Evolutionary conservation across 169 alveolate genomes (phyloP).

Genomic region (Theileria orientalis): DNA sequence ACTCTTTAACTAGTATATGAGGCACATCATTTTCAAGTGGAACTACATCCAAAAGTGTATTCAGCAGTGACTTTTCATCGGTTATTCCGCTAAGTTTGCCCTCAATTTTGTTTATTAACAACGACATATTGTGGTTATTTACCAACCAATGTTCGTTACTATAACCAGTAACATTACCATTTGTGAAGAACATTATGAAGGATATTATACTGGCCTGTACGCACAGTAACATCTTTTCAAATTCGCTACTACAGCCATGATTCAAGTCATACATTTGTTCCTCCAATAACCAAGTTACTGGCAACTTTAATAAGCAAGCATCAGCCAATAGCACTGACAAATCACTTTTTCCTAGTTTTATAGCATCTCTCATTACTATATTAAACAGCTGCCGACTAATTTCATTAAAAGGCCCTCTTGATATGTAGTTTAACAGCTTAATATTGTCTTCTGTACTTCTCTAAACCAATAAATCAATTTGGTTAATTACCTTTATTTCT

Average conservation of each 20-base stretch:
- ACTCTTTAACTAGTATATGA: background rate
- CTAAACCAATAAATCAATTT: background rate
- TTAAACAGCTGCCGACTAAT: background rate
- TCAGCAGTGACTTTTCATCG: too few species aligned
- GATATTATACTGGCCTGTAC: background rate
- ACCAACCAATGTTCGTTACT: background rate
- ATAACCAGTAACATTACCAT: too few species aligned
- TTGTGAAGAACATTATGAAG: too few species aligned
- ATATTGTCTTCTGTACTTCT: background rate
- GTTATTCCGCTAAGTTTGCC: too few species aligned
- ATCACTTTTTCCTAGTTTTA: too few species aligned
- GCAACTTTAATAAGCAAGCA: too few species aligned
- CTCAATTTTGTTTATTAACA: too few species aligned
- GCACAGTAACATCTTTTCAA: too few species aligned
- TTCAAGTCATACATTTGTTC: too few species aligned
- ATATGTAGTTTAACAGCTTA: slow-evolving; percentile 31
- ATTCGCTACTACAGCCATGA: too few species aligned
- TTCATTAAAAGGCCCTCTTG: slow-evolving; percentile 13
- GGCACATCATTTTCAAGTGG: background rate
- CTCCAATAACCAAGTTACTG: slow-evolving; percentile 10
- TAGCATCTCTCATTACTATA: too few species aligned
- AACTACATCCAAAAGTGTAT: background rate
- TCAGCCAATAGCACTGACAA: too few species aligned
- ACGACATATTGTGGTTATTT: background rate
- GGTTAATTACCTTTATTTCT: background rate